phyloP scores from a whole-genome alignment of 345 rosid genomes.

The Arabis alpina region DNA sequence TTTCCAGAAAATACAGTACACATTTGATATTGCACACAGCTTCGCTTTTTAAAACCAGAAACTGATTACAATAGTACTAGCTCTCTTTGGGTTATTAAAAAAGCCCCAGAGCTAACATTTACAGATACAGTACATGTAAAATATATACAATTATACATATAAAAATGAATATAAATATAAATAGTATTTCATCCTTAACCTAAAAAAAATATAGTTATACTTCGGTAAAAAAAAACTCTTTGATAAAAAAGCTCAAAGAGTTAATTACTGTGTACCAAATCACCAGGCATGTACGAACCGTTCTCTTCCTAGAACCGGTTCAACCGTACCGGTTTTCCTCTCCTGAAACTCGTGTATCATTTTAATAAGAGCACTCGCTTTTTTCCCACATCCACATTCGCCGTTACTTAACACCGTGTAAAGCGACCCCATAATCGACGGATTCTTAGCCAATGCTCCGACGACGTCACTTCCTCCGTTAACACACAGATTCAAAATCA shows the following conservation, averaged over 20 bases:
- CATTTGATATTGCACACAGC: conserved; percentile 8
- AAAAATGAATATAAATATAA: neutral
- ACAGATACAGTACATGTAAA: conserved; percentile 20
- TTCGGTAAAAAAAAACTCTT: neutral
- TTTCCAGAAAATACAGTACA: conserved; percentile 19
- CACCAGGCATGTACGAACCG: conserved; percentile 63
- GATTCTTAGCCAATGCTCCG: conserved; percentile 50
- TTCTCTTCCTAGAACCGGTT: conserved; percentile 52
- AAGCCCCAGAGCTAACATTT: conserved; percentile 26
- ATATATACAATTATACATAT: conserved; percentile 13
- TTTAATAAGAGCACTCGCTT: conserved; percentile 66
- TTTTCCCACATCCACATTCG: conserved; percentile 69
- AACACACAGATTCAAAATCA: conserved; percentile 69
- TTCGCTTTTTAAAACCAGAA: conserved; percentile 19
- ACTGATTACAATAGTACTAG: conserved; percentile 26
- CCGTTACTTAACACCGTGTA: conserved; percentile 73
- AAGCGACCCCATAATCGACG: conserved; percentile 65
- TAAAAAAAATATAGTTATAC: conserved; percentile 12
- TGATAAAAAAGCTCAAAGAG: conserved; percentile 29
- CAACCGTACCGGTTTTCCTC: conserved; percentile 44
- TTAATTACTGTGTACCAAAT: conserved; percentile 12
- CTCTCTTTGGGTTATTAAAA: conserved; percentile 37
- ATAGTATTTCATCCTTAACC: neutral
- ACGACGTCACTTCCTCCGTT: conserved; percentile 72
- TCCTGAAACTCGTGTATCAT: conserved; percentile 74